Percentiles rank a stretch among this genome's conserved stretches.
phyloP scores from a whole-genome alignment of 768 basidiomycete genomes.

The Boletus insuetus region DNA sequence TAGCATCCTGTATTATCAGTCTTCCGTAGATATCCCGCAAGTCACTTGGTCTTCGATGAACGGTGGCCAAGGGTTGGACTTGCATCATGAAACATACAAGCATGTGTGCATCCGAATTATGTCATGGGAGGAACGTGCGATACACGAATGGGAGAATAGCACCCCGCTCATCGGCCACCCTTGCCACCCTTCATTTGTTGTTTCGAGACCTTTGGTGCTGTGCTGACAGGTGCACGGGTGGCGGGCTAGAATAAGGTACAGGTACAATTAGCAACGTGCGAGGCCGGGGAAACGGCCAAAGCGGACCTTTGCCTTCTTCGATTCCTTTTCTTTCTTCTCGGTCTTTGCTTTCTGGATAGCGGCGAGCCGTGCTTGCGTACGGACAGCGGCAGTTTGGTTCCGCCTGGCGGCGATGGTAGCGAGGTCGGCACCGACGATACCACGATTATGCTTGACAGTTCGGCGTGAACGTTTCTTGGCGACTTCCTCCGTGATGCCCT shows the following conservation, averaged over 20 bases:
- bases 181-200: slow-evolving; percentile 95
- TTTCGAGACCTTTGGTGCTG: slow-evolving; percentile 86
- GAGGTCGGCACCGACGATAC: slow-evolving; percentile 96
- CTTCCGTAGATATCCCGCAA: neutral
- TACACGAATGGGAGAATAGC: slow-evolving; percentile 17
- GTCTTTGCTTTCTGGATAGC: slow-evolving; percentile 94
- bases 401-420: slow-evolving; percentile 87
- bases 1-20: slow-evolving; percentile 18
- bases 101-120: slow-evolving; percentile 16
- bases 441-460: slow-evolving; percentile 97
- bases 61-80: neutral
- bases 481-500: slow-evolving; percentile 98
- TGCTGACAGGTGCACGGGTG: slow-evolving; percentile 45
- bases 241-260: slow-evolving; percentile 43
- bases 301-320: slow-evolving; percentile 78
- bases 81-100: slow-evolving; percentile 5
- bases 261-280: slow-evolving; percentile 1
- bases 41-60: neutral
- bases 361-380: slow-evolving; percentile 74
- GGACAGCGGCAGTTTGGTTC: slow-evolving; percentile 85
- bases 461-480: slow-evolving; percentile 98
- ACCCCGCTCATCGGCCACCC: slow-evolving; percentile 57
- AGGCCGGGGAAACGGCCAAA: neutral
- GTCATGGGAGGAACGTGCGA: slow-evolving; percentile 21
- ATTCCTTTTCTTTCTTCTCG: slow-evolving; percentile 96